Evolutionary conservation across 2,329 filamentous ascomycete species (phyloP), one percentile per base, ranked within the genome.

Genomic region (Calonectria hongkongensis): DNA sequence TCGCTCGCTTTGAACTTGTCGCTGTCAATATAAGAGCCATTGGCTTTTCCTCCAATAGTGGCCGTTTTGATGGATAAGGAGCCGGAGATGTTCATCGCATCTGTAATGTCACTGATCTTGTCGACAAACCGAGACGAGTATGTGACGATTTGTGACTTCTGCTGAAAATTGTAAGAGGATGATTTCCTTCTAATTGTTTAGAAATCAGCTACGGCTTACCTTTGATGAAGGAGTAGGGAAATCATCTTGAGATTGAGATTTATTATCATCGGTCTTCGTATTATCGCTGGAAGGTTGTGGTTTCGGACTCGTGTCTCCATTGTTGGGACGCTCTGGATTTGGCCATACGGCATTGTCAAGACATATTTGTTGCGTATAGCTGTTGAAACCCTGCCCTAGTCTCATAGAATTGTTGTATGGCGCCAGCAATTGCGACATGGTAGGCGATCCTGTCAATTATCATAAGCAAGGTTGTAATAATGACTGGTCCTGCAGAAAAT

Each of bases 381-480:
- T 41, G 39, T 66, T 71, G 50, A 71, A 85, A 43, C 56, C 66
- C 21, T 62, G 56, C 6, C 66, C 66, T 6, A 68, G 28, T 4
- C 56, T 43, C 66, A 63, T 63, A 21, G 66, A 10, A 36, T 62
- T 68, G 36, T 68, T 68, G 66, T 68, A 68, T 8, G 54, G 66
- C 2, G 56, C 66, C 28, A 68, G 66, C 30, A 30, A 6, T 33
- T 33, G 30, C 30, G 30, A 33, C 30, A 33, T 33, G 30, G 30
- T 9, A 33, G 30, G 30, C 30, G 9, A 33, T 9, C 5, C 30
- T 33, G 30, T 33, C 30, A 33, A 33, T 33, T 6, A 33, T 33
- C 30, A 6, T 9, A 33, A 33, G 9, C 30, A 33, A 33, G 30
- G 1, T 9, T 5, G 9, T 33, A 6, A 9, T 9, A 33, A 33